A percentile compares a stretch with the other conserved stretches of the same genome.
These are phyloP conservation scores for Smithsoniella earleae DNA, from an alignment of 163 green algal genomes.

Conservation along the genomic window DNA sequence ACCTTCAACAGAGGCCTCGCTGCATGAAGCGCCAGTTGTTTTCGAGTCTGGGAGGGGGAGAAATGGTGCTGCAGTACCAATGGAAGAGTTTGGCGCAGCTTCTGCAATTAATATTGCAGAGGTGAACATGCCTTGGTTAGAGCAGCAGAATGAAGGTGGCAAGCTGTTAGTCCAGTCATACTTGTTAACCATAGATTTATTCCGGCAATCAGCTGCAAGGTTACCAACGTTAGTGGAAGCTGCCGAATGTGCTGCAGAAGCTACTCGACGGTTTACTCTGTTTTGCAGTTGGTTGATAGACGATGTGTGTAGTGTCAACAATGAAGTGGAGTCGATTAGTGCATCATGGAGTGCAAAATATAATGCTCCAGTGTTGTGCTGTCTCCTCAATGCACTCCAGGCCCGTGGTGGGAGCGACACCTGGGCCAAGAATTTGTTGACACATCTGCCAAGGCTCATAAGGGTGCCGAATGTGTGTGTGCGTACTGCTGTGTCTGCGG, in stretches of 20 bases:
- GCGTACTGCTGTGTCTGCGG: neutral
- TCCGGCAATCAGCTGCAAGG: neutral
- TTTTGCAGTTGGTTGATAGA: neutral
- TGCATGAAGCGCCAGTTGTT: neutral
- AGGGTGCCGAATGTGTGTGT: neutral
- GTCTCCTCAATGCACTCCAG: neutral
- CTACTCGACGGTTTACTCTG: neutral
- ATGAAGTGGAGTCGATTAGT: neutral
- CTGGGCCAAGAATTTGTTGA: slow-evolving; percentile 12
- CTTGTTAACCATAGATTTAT: slow-evolving; percentile 8
- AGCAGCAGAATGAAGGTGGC: slow-evolving; percentile 21
- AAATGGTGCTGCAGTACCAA: neutral
- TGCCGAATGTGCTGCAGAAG: slow-evolving; percentile 9
- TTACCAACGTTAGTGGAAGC: slow-evolving; percentile 4
- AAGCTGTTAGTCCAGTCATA: slow-evolving; percentile 23
- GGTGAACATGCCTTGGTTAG: slow-evolving; percentile 4
- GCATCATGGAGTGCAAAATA: neutral
- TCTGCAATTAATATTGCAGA: neutral
- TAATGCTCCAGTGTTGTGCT: slow-evolving; percentile 20
- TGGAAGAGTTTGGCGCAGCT: neutral
- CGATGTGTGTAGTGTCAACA: neutral
- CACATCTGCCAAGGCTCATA: slow-evolving; percentile 11
- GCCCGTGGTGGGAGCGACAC: neutral
- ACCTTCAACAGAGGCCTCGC: neutral
- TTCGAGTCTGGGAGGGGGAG: neutral